Evolutionary conservation across 2,329 filamentous ascomycete species (phyloP).

Genomic region (Phaeosphaeriaceae sp.): DNA sequence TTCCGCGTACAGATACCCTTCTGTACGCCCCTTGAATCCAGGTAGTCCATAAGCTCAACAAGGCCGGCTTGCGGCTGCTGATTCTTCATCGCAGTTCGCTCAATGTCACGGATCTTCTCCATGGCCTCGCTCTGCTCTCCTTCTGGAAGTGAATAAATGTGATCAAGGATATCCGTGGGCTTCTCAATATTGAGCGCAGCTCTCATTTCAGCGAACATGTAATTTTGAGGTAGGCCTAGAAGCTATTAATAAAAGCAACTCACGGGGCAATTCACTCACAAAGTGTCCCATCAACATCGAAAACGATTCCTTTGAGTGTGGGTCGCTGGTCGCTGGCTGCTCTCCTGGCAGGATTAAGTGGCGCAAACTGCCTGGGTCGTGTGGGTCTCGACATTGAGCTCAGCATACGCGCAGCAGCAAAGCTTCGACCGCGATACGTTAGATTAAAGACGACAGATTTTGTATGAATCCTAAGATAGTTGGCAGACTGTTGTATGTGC

Average conservation of each 20-base stretch:
- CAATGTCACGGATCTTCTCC: constrained; percentile 77
- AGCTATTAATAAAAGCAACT: constrained; percentile 6
- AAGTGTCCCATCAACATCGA: constrained; percentile 94
- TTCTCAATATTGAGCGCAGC: constrained; percentile 73
- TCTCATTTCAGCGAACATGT: constrained; percentile 91
- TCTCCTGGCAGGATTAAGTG: constrained; percentile 49
- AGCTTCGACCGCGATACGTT: background rate
- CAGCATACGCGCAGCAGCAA: background rate
- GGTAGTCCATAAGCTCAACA: constrained; percentile 77
- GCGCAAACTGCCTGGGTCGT: constrained; percentile 57
- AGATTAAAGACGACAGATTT: background rate
- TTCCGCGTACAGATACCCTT: constrained; percentile 95
- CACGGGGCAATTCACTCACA: constrained; percentile 63
- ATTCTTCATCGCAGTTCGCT: constrained; percentile 77
- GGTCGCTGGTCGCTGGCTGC: constrained; percentile 47
- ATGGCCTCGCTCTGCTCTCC: constrained; percentile 68
- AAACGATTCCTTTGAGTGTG: constrained; percentile 68
- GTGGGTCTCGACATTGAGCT: constrained; percentile 22
- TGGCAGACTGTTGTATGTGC: background rate
- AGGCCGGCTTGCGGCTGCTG: constrained; percentile 87
- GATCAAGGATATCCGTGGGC: constrained; percentile 81
- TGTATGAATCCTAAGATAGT: background rate
- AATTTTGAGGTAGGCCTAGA: constrained; percentile 82
- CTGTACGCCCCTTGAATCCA: constrained; percentile 69
- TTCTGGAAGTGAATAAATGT: constrained; percentile 77